Conservation (phyloP, 768 basidiomycete genomes). For the Kwoniella pini region DNA sequence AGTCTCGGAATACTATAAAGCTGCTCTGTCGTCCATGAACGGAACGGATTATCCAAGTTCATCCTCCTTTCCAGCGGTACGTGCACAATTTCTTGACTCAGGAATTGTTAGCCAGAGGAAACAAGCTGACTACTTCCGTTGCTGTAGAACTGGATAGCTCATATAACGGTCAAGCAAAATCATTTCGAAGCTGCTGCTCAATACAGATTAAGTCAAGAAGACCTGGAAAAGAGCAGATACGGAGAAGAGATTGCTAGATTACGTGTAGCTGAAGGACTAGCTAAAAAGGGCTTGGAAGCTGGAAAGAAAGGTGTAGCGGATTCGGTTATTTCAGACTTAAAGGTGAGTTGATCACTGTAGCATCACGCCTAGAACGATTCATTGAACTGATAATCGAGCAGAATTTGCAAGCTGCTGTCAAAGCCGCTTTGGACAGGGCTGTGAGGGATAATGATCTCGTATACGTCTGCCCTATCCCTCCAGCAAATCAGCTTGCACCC, state of each 20-base stretch:
- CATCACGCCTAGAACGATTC: too few species aligned
- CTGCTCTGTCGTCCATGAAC: slow-evolving; percentile 55
- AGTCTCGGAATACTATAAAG: slow-evolving; percentile 66
- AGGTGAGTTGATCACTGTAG: slow-evolving; percentile 59
- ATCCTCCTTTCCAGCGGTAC: slow-evolving; percentile 50
- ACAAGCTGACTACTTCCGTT: not conserved
- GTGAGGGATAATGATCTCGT: slow-evolving; percentile 93
- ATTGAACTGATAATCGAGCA: slow-evolving; percentile 52
- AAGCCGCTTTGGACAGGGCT: slow-evolving; percentile 68
- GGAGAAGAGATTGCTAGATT: slow-evolving; percentile 83
- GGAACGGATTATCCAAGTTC: slow-evolving; percentile 44
- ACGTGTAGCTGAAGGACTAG: slow-evolving; percentile 65
- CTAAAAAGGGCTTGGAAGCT: slow-evolving; percentile 69
- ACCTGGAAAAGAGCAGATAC: slow-evolving; percentile 72
- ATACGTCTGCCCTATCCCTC: slow-evolving; percentile 84
- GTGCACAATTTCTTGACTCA: slow-evolving; percentile 4
- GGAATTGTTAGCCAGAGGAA: not conserved
- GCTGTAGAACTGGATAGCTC: slow-evolving; percentile 71
- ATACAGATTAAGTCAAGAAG: slow-evolving; percentile 83
- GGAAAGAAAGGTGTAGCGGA: slow-evolving; percentile 67
- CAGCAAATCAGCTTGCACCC: slow-evolving; percentile 65
- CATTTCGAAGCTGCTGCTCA: slow-evolving; percentile 91
- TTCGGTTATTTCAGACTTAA: slow-evolving; percentile 73
- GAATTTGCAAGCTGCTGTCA: slow-evolving; percentile 74
- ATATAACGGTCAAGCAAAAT: slow-evolving; percentile 74